Evolutionary conservation across 306 rosid species (phyloP).

Genomic region (Lathyrus aphaca): DNA sequence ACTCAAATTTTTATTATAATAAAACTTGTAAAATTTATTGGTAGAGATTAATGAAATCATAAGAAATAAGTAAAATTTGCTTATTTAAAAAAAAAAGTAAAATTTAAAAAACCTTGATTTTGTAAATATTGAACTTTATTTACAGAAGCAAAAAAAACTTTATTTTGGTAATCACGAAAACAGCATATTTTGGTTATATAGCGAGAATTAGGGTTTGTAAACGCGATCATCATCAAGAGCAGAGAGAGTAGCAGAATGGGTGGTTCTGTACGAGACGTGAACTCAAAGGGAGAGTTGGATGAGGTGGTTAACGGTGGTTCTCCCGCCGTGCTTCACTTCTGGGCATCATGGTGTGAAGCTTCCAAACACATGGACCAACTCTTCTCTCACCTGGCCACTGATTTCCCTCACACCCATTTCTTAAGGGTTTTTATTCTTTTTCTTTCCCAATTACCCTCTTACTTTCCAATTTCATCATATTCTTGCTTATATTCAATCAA

Average conservation of each 20-base stretch:
- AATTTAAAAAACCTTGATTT: too few species aligned
- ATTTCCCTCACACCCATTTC: constrained; percentile 79
- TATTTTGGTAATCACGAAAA: too few species aligned
- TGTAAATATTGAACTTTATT: too few species aligned
- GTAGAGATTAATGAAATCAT: too few species aligned
- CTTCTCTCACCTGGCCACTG: constrained; percentile 76
- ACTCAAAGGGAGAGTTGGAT: constrained; percentile 74
- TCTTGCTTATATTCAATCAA: neutral
- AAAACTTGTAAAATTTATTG: too few species aligned
- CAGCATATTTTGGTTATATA: neutral
- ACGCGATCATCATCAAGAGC: neutral
- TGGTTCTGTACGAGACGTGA: constrained; percentile 74
- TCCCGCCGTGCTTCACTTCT: constrained; percentile 73
- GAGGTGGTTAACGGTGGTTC: constrained; percentile 57
- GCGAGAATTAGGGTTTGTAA: constrained; percentile 14
- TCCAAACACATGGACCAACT: constrained; percentile 95
- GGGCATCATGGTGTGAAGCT: constrained; percentile 99
- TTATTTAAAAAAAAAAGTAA: too few species aligned
- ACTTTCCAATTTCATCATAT: neutral
- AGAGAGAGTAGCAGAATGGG: constrained; percentile 50
- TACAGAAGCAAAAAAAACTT: too few species aligned
- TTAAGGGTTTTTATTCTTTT: constrained; percentile 54
- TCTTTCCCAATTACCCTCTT: neutral
- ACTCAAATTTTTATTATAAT: too few species aligned
- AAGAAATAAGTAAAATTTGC: too few species aligned